Percentiles rank a stretch among this genome's conserved stretches.
Evolutionary conservation across 352 stramenopile genomes (phyloP).

Genomic region (Phytophthora europaea): DNA sequence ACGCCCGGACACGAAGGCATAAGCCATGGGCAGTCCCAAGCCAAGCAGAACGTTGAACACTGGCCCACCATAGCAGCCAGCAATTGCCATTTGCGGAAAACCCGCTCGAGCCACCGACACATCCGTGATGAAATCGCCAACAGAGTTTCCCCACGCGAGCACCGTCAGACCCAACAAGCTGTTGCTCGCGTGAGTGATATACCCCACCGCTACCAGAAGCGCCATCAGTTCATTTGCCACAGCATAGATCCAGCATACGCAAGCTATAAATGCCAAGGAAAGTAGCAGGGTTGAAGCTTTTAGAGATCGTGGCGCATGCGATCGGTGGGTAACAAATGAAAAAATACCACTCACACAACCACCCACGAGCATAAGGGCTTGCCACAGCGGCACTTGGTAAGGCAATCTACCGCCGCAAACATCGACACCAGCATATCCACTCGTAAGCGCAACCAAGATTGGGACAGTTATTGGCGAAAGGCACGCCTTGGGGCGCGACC

Average conservation of each 20-base stretch:
- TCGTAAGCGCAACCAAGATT: conserved; percentile 85
- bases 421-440: conserved; percentile 42
- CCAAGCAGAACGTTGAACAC: conserved; percentile 89
- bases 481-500: conserved; percentile 86
- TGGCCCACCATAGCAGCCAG: conserved; percentile 83
- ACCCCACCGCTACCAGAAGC: conserved; percentile 77
- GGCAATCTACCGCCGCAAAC: conserved; percentile 27
- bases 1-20: conserved; percentile 60
- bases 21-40: conserved; percentile 77
- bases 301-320: conserved; percentile 59
- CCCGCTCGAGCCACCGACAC: conserved; percentile 84
- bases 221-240: conserved; percentile 90
- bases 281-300: conserved; percentile 67
- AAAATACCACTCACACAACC: conserved; percentile 65
- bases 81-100: conserved; percentile 89
- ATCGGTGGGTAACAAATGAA: conserved; percentile 75
- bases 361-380: conserved; percentile 42
- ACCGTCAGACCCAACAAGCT: conserved; percentile 84
- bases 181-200: conserved; percentile 81
- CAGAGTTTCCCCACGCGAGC: conserved; percentile 87
- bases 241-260: conserved; percentile 93
- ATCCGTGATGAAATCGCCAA: conserved; percentile 87
- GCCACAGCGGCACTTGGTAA: conserved; percentile 52
- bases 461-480: conserved; percentile 88
- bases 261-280: conserved; percentile 79